phyloP scores from a whole-genome alignment of 2,329 filamentous ascomycete species.

The Keithomyces neogunnii region DNA sequence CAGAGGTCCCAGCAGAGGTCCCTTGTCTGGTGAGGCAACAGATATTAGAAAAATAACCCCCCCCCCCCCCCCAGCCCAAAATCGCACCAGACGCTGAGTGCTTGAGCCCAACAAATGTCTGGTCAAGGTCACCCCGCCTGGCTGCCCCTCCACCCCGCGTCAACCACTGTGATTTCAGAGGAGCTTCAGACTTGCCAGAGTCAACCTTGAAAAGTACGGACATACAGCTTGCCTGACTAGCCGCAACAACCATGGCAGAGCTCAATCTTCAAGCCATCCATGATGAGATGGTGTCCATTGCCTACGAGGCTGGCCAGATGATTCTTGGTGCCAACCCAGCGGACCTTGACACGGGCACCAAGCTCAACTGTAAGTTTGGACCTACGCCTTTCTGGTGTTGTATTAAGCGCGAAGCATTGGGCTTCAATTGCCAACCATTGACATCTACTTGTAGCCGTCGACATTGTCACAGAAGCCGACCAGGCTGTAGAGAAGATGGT shows the following conservation, averaged over 20 bases:
- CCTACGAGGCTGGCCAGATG: constrained; percentile 56
- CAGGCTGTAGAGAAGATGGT: constrained; percentile 58
- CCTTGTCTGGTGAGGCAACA: too few species aligned
- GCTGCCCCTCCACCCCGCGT: background rate
- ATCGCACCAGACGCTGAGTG: background rate
- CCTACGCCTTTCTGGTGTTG: background rate
- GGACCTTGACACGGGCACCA: constrained; percentile 48
- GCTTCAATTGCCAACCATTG: background rate
- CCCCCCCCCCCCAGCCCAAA: too few species aligned
- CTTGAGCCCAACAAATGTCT: background rate
- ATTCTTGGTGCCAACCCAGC: constrained; percentile 53
- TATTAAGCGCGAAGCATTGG: background rate
- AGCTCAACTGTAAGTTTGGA: constrained; percentile 51
- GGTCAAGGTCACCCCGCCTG: background rate
- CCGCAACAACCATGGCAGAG: constrained; percentile 32
- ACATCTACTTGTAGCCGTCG: constrained; percentile 40
- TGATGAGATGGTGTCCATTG: constrained; percentile 50
- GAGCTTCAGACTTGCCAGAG: background rate
- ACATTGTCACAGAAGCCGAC: constrained; percentile 62
- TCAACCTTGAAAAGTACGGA: background rate
- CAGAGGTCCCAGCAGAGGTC: background rate
- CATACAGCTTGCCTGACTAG: background rate
- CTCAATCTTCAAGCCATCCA: constrained; percentile 54
- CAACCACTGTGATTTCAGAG: background rate
- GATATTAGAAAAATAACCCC: too few species aligned